phyloP scores from a whole-genome alignment of 2,329 filamentous ascomycete species.

The Beauveria medogensis region DNA sequence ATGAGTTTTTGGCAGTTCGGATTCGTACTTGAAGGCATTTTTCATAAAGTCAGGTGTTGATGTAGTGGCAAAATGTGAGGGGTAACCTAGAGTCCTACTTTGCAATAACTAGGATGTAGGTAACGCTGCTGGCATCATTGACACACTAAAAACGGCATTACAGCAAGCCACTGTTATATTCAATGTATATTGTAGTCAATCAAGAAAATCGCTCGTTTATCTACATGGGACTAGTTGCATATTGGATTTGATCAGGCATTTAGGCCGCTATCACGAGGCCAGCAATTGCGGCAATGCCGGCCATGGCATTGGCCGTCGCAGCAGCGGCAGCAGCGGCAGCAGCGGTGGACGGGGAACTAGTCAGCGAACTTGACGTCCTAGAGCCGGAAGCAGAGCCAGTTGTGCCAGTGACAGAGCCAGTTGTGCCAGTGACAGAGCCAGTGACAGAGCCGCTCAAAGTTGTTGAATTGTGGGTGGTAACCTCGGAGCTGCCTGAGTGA shows the following conservation, averaged over 20 bases:
- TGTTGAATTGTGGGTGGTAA: not conserved
- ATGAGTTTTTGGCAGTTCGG: conserved; percentile 9
- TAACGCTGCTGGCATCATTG: not conserved
- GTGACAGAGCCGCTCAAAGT: not conserved
- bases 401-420: not conserved
- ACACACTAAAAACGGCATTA: too few species aligned
- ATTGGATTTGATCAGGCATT: not conserved
- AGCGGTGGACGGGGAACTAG: not conserved
- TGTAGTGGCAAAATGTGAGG: conserved; percentile 1
- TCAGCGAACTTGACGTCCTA: not conserved
- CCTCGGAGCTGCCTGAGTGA: not conserved
- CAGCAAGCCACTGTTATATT: not conserved
- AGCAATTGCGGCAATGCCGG: conserved; percentile 7
- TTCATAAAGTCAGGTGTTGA: not conserved
- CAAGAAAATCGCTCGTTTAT: not conserved
- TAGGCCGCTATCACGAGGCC: conserved; percentile 2
- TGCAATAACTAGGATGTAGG: not conserved
- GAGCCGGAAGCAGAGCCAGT: not conserved
- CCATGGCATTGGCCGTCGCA: conserved; percentile 5
- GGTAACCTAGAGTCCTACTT: not conserved
- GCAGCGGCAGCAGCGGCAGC: conserved; percentile 1
- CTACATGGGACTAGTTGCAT: not conserved
- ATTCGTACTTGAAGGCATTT: not conserved
- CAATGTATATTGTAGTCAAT: not conserved
- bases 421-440: not conserved